Evolutionary conservation across 257 asterid species (phyloP).

Genomic region (Fraxinus cuspidata): DNA sequence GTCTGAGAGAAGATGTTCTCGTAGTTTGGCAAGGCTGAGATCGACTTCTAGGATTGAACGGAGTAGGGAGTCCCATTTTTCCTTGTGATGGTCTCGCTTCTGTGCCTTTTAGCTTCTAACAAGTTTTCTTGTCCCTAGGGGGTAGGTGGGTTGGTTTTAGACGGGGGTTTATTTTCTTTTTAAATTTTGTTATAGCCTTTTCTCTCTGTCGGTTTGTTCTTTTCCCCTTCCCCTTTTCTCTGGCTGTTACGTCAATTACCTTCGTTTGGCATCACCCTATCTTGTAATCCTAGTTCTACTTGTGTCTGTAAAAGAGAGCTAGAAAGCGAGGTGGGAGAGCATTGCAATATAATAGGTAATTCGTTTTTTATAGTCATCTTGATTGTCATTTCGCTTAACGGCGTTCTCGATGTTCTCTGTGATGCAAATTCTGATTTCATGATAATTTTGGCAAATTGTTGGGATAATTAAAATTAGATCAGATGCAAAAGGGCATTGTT

Average conservation of each 20-base stretch:
- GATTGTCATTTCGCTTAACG: background rate
- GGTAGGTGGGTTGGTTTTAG: background rate
- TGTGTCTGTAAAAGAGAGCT: background rate
- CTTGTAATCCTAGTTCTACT: conserved; percentile 2
- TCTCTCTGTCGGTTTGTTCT: background rate
- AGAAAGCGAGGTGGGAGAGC: background rate
- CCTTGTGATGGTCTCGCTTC: background rate
- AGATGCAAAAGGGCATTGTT: background rate
- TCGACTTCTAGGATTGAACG: background rate
- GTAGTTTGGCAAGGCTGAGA: background rate
- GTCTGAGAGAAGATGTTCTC: background rate
- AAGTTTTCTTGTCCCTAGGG: background rate
- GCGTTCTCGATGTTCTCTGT: background rate
- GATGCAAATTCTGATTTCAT: background rate
- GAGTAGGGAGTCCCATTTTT: background rate
- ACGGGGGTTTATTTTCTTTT: background rate
- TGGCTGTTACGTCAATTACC: background rate
- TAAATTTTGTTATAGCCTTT: background rate
- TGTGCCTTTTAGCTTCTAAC: background rate
- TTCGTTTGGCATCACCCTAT: background rate
- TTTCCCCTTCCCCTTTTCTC: background rate
- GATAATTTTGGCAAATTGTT: background rate
- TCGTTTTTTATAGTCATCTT: background rate
- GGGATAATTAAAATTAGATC: background rate
- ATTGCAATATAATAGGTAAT: background rate